Base-by-base conservation (phyloP, 2,329 filamentous ascomycete genomes). In the Exophiala spinifera region DNA sequence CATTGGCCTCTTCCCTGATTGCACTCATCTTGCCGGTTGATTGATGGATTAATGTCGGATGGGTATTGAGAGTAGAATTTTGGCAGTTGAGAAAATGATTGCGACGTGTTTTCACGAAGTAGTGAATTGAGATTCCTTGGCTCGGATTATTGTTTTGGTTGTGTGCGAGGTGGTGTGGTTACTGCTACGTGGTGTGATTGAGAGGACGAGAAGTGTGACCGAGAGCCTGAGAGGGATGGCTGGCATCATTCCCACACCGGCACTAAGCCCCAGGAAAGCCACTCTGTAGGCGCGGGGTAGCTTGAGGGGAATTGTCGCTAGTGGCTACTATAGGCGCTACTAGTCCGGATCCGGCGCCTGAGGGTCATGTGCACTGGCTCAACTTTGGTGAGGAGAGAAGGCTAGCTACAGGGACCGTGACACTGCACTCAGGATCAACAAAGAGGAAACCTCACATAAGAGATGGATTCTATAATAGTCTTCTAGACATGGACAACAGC, bases 1-100 rank as follows among this genome's bases (percentile, higher is more conserved):
- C 70, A 53, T 65, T 63, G 49, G 62, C 65, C 57, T 67, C 67
- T 61, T 72, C 71, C 56, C 66, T 65, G 61, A 75, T 73, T 72
- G 75, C 75, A 76, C 75, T 77, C 74, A 77, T 77, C 63, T 67
- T 74, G 69, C 53, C 55, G 60, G 56, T 53, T 44, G 46, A 43
- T 42, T 23, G 15, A 20, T 57, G 51, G 51, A 23, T 54, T 37
- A 23, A 33, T 23, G 33, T 13, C 14, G 20, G 17, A 17, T 25
- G n/a, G 13, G 15, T 13, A 23, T 44, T 11, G 23, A 4, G 43
- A 39, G 43, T 37, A 21, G 17, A 31, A 28, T 23, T 25, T 36
- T 8, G 6, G 11, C 17, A 28, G 45, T 43, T 5, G 17, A 14
- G 17, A 28, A 11, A 8, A 44, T 20, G 20, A 25, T 14, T 7